These are phyloP conservation scores for Mycena kentingensis DNA, from an alignment of 768 basidiomycete species.

Conservation along the genomic window DNA sequence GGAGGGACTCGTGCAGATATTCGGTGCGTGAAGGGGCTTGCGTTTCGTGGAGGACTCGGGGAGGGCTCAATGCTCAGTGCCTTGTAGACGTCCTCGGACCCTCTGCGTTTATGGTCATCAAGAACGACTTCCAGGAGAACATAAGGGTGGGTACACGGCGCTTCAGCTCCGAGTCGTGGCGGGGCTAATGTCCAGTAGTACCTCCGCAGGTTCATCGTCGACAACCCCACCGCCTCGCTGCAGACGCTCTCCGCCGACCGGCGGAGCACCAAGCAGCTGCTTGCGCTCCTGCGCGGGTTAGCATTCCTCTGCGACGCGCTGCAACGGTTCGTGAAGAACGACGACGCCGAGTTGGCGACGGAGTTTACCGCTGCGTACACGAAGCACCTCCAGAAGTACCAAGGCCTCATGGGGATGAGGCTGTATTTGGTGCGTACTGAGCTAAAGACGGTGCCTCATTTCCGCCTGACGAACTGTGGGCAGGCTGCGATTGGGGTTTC, in stretches of 20 bases:
- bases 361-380: background rate
- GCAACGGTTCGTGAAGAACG: too few species aligned
- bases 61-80: background rate
- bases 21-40: too few species aligned
- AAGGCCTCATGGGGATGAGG: background rate
- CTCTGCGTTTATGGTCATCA: background rate
- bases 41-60: too few species aligned
- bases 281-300: too few species aligned
- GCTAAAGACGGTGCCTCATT: background rate
- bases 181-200: too few species aligned
- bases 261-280: too few species aligned
- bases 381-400: background rate
- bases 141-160: background rate
- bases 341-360: background rate
- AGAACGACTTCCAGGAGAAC: conserved; percentile 1
- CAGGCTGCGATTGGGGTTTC: background rate
- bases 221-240: too few species aligned
- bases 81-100: background rate
- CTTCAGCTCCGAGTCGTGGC: too few species aligned
- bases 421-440: conserved; percentile 1
- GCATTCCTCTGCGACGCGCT: too few species aligned
- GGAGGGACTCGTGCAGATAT: too few species aligned
- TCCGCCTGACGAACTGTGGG: background rate
- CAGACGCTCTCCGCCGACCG: too few species aligned
- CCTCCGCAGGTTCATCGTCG: too few species aligned